These are phyloP conservation scores for Benincasa hispida DNA, from an alignment of 306 rosid genomes.

Conservation along the genomic window DNA sequence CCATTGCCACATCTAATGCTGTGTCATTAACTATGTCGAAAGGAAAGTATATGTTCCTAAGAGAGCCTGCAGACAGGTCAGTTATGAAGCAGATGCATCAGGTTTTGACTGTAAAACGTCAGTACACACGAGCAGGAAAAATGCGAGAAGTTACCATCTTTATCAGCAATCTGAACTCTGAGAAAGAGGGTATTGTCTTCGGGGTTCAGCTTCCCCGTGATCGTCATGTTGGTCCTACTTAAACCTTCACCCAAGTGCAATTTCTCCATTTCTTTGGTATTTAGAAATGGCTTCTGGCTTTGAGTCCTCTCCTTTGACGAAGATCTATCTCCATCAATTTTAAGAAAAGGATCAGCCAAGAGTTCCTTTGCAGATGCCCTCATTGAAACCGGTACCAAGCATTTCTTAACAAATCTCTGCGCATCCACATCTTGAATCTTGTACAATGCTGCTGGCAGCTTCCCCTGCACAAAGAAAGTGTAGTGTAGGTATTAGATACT, in stretches of 20 bases:
- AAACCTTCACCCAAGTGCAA: slow-evolving; percentile 22
- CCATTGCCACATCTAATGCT: slow-evolving; percentile 64
- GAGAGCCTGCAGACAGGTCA: slow-evolving; percentile 30
- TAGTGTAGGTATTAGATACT: neutral
- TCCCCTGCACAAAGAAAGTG: slow-evolving; percentile 46
- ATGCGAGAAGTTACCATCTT: slow-evolving; percentile 39
- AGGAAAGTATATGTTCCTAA: slow-evolving; percentile 68
- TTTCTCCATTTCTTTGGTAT: slow-evolving; percentile 46
- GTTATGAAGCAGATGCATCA: neutral
- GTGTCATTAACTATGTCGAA: slow-evolving; percentile 65
- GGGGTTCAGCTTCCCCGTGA: slow-evolving; percentile 76
- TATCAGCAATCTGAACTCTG: slow-evolving; percentile 57
- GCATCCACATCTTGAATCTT: slow-evolving; percentile 57
- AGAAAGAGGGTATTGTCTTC: slow-evolving; percentile 63
- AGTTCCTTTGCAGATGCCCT: slow-evolving; percentile 65
- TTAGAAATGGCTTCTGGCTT: slow-evolving; percentile 52
- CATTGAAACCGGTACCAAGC: slow-evolving; percentile 45
- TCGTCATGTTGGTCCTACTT: slow-evolving; percentile 55
- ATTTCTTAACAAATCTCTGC: slow-evolving; percentile 47
- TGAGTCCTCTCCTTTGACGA: slow-evolving; percentile 17
- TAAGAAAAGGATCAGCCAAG: slow-evolving; percentile 58
- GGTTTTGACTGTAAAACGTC: neutral
- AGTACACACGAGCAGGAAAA: neutral
- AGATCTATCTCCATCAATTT: slow-evolving; percentile 23
- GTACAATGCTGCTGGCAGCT: slow-evolving; percentile 62